These are phyloP conservation scores for Pseudocercospora pini-densiflorae DNA, from an alignment of 2,329 filamentous ascomycete species.

Conservation along the genomic window DNA sequence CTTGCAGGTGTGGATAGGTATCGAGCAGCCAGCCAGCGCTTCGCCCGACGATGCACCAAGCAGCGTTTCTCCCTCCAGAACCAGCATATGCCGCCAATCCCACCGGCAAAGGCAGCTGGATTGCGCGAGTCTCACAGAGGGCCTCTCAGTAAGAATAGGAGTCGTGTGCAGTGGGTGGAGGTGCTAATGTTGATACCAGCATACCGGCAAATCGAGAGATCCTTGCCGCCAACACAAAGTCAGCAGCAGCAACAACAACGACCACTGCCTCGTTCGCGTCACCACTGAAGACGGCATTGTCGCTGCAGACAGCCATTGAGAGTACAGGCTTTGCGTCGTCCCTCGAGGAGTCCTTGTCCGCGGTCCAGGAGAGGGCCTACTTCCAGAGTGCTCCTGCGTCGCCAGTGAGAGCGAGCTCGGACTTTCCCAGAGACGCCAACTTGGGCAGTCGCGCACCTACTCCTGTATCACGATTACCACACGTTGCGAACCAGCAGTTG, in stretches of 20 bases:
- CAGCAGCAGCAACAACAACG: conserved; percentile 9
- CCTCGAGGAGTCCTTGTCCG: conserved; percentile 21
- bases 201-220: conserved; percentile 7
- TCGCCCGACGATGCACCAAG: conserved; percentile 1
- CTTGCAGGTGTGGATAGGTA: neutral
- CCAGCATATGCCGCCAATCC: conserved; percentile 6
- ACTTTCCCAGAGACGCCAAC: conserved; percentile 40
- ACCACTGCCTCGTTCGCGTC: neutral
- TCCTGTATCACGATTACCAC: conserved; percentile 17
- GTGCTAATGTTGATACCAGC: conserved; percentile 5
- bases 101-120: conserved; percentile 20
- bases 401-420: conserved; percentile 37
- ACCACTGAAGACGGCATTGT: conserved; percentile 9
- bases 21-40: neutral
- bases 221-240: conserved; percentile 7
- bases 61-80: neutral
- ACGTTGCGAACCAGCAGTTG: conserved; percentile 16
- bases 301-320: conserved; percentile 13
- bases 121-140: conserved; percentile 36
- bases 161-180: neutral
- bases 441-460: conserved; percentile 33
- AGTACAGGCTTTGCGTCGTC: conserved; percentile 15
- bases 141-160: conserved; percentile 33
- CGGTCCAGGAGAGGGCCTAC: conserved; percentile 19
- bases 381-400: conserved; percentile 20